Conservation (phyloP, 2,329 filamentous ascomycete species). For the Ophiocordyceps sinensis region DNA sequence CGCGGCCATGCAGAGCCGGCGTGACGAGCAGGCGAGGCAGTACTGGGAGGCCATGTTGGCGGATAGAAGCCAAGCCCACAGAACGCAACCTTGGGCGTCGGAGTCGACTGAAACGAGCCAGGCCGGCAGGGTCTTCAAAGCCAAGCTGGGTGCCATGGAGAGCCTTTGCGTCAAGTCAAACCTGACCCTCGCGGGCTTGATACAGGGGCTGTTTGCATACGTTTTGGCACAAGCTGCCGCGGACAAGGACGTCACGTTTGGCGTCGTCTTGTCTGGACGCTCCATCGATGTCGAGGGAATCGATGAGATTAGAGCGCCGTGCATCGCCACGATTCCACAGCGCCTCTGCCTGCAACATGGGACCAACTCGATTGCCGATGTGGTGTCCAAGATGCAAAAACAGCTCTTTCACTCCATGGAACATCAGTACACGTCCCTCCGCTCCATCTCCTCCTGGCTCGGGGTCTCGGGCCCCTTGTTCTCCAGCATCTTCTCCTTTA, state of each 20-base stretch:
- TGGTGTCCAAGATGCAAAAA: conserved; percentile 1
- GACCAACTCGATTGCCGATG: not conserved
- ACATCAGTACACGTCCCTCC: not conserved
- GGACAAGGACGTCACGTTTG: conserved; percentile 1
- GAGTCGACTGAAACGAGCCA: not conserved
- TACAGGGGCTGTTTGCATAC: conserved; percentile 19
- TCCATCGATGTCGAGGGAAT: conserved; percentile 10
- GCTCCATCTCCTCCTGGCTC: not conserved
- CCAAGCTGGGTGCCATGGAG: not conserved
- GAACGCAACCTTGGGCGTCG: not conserved
- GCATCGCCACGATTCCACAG: conserved; percentile 20
- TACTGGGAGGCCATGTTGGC: not conserved
- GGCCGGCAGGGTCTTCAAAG: not conserved
- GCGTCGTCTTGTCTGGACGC: conserved; percentile 4
- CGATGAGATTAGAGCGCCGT: conserved; percentile 17
- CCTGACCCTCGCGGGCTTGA: conserved; percentile 14
- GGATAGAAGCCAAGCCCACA: not conserved
- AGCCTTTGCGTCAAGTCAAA: not conserved
- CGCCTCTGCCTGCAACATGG: conserved; percentile 11
- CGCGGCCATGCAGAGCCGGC: not conserved
- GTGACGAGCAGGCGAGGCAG: conserved; percentile 9
- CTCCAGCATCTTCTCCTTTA: not conserved
- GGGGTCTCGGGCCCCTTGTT: not conserved
- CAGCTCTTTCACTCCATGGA: not conserved
- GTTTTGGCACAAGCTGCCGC: conserved; percentile 13